A percentile compares a stretch with the other conserved stretches of the same genome.
Conservation (phyloP, 2,329 filamentous ascomycete genomes). For the Diaporthe vexans region DNA sequence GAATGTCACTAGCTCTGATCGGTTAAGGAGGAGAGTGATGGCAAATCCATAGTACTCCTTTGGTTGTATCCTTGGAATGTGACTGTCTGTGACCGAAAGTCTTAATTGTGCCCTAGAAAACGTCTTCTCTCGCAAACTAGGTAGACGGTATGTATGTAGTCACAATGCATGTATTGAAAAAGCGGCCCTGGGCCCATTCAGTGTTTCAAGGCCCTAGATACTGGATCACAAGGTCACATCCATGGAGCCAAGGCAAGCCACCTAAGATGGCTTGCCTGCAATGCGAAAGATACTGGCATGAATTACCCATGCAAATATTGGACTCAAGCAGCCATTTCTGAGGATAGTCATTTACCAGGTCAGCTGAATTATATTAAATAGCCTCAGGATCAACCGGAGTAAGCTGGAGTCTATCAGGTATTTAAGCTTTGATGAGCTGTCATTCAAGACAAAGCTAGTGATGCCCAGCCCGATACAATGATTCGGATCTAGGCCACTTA, state of each 20-base stretch:
- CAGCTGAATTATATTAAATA: not conserved
- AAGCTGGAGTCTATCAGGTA: not conserved
- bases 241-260: not conserved
- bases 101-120: not conserved
- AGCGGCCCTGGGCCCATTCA: not conserved
- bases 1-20: not conserved
- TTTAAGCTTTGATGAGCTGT: not conserved
- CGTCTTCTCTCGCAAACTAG: no score
- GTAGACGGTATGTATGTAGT: not conserved
- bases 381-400: not conserved
- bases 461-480: not conserved
- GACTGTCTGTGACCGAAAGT: not conserved
- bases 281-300: not conserved
- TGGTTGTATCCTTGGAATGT: not conserved
- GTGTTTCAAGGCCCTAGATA: not conserved
- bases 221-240: no score
- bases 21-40: not conserved
- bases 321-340: not conserved
- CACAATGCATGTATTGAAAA: not conserved
- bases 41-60: not conserved
- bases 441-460: not conserved
- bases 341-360: not conserved
- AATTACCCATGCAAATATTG: not conserved
- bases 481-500: not conserved
- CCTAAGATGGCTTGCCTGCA: not conserved